Base-by-base conservation (phyloP, 352 stramenopile genomes). In the Phytophthora ramorum region DNA sequence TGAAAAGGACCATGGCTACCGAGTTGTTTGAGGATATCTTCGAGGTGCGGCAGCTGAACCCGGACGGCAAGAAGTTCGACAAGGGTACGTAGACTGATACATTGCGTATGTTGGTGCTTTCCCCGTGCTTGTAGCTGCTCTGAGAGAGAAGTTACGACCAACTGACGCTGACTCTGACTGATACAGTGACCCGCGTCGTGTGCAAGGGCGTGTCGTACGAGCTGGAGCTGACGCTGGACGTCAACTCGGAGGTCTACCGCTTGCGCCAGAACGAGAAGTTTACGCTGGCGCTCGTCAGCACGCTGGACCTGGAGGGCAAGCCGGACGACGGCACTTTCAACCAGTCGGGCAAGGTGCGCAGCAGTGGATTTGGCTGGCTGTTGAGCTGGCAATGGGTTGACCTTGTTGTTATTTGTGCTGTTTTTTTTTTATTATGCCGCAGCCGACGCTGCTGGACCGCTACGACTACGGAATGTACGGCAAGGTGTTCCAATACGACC, bases 381-480 rank as follows among this genome's bases (percentile, higher is more conserved):
- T 3, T 52, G 24, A n/a, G 7, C 47, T 14, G 12, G 2, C 7
- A 57, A 41, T 34, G 20, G 35, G 58, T 3, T 68, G 22, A 66
- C n/a, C 60, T 47, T 52, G 20, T 58, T 7, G 1, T 13, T 51
- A 20, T 41, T 53, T 7, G 8, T 24, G 10, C 20, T 50, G 22
- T 14, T 47, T 19, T 57, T 47, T 53, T 51, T 8, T 44, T 51
- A 10, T 66, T 24, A 34, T 44, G 38, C 9, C 65, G 30, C 43
- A 85, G 80, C 85, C 93, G 26, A 98, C 94, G 22, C 84, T 99
- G 30, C 83, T 98, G 46, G 96, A 99, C 78, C 96, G 98, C 64
- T 99, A 99, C 73, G 97, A 99, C 82, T 99, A 99, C 75, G 97
- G 98, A 35, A 99, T 99, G 96, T 98, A 99, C 81, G 97, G 97